Evolutionary conservation across 2,329 filamentous ascomycete species (phyloP), one percentile per base, ranked within the genome.

Genomic region (Elsinoe perseae): DNA sequence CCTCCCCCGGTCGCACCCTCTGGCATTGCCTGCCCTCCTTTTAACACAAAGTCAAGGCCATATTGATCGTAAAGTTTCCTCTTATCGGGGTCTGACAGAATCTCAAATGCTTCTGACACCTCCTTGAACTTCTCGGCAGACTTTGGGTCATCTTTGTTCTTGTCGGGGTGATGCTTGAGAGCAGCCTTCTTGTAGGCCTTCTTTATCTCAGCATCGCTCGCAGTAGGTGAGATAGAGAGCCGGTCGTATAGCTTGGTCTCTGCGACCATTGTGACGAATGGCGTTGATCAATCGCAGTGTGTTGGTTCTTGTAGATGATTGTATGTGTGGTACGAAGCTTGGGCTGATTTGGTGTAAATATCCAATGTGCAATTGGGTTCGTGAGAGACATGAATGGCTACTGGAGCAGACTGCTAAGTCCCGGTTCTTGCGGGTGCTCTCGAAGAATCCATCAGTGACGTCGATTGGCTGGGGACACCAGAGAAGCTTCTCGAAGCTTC

Each of bases 61-160:
- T 85, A 96, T 69, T 92, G 85, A 70, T 98, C 93, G 70, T 98
- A 98, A 40, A 85, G 85, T 72, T 95, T 93, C 66, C 93, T 86
- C 75, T 97, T 98, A 70, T 97, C 91, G 59, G 92, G 91, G 66
- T 98, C 93, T 60, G 89, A 95, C 2, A 98, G 84, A 64, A 98
- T 95, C 75, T 98, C 93, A 76, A 96, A 98, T 57, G 93, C 93
- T 75, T 97, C 91, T 1, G 90, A 95, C 62, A 90, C 87, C 71
- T 97, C 93, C 75, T 98, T 98, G 80, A 98, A 98, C 73, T 92
- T 96, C 70, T 97, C 93, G 59, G 83, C 78, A 7, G 92, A 89
- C 54, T 83, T 75, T 27, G 90, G 84, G 65, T 92, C 90, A 74
- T 95, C 85, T 72, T 91, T 91, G 79, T 97, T 98, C 80, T 97